Base-by-base conservation (phyloP, 2,329 filamentous ascomycete genomes). In the Alternaria triticimaculans region DNA sequence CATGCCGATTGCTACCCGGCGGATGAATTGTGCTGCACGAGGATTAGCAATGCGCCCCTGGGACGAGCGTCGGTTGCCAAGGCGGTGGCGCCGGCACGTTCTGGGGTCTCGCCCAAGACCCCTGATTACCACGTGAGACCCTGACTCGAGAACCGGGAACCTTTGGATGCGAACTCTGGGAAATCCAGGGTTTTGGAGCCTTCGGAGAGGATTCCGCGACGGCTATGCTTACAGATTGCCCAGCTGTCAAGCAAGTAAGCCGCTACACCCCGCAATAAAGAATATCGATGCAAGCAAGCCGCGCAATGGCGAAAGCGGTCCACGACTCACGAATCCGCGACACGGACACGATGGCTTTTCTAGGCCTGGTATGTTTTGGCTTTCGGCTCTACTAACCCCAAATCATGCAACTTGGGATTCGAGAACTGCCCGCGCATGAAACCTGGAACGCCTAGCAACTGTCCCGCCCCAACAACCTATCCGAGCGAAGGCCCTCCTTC, bases 341-440 rank as follows among this genome's bases (percentile, higher is more conserved):
- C 26, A 49, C 61, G 65, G 71, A 70, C 55, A 37, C 54, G 49
- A 66, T 56, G 49, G 43, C 69, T 68, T 25, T 21, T 71, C 69
- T 64, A 45, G 71, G 60, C 43, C 60, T 69, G 66, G 71, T 58
- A 25, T 41, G 60, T 60, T 50, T 63, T 51, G 48, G 46, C 64
- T 60, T 55, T 63, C 56, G 64, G 67, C 53, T 46, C 61, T 41
- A 54, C 64, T 60, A 71, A 63, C 43, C 60, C 59, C 23, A 18
- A 44, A 62, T 62, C 26, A 55, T 62, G 54, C 49, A 23, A 55
- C 60, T 63, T 63, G 55, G 63, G 45, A 55, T 68, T 72, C 64
- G 62, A 72, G 69, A 71, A 71, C 51, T 48, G 60, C 49, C 44
- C 60, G 23, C 59, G 68, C 67, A 67, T 67, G 65, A 66, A 63